phyloP scores from a whole-genome alignment of 768 basidiomycete genomes.

The Coprinellus aureogranulatus region DNA sequence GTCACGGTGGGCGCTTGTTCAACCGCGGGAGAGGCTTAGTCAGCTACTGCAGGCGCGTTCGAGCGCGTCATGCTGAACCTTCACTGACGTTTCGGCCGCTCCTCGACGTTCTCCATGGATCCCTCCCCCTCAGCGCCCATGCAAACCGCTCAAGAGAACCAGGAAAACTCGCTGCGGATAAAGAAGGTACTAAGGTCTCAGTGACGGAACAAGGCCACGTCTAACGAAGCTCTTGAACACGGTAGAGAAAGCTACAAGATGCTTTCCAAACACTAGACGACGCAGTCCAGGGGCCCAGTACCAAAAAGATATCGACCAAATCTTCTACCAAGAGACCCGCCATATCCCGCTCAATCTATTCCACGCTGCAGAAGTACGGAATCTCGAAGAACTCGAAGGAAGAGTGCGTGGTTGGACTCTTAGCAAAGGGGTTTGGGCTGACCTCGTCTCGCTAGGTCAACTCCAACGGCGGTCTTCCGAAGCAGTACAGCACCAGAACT shows the following conservation, averaged over 20 bases:
- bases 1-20: too few relatives aligned
- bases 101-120: not conserved
- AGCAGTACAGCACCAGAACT: slow-evolving; percentile 16
- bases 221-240: too few relatives aligned
- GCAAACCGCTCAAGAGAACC: not conserved
- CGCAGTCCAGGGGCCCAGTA: slow-evolving; percentile 46
- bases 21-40: too few relatives aligned
- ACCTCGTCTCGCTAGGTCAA: not conserved
- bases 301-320: slow-evolving; percentile 24
- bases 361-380: slow-evolving; percentile 77
- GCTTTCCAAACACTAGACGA: slow-evolving; percentile 71
- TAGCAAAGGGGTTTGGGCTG: too few relatives aligned
- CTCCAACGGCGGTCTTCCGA: not conserved
- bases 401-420: too few relatives aligned
- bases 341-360: slow-evolving; percentile 63
- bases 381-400: slow-evolving; percentile 43
- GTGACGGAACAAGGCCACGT: too few relatives aligned
- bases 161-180: not conserved
- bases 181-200: slow-evolving; percentile 10
- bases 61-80: too few relatives aligned
- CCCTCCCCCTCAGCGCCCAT: not conserved
- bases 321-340: slow-evolving; percentile 55
- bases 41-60: too few relatives aligned
- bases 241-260: slow-evolving; percentile 78
- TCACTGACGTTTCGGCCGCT: too few relatives aligned